Conservation (phyloP, 169 alveolate genomes). For the Blepharisma undulans region DNA sequence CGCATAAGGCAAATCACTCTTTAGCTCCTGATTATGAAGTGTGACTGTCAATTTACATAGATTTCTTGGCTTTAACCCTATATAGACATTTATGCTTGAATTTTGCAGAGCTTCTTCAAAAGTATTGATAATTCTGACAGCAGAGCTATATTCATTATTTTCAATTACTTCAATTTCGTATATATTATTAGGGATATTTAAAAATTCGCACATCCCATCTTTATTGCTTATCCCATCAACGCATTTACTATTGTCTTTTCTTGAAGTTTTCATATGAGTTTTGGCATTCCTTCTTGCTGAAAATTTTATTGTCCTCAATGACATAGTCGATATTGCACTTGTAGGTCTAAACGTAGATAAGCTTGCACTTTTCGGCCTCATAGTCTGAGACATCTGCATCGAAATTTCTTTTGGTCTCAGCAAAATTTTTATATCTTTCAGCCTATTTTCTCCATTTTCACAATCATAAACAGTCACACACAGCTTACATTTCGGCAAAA, state of each 20-base stretch:
- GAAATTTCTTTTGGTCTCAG: neutral
- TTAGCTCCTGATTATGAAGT: neutral
- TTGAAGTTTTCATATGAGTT: neutral
- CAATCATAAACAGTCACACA: constrained; percentile 2
- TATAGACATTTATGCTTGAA: neutral
- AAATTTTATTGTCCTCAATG: neutral
- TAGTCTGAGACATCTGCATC: neutral
- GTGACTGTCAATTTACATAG: neutral
- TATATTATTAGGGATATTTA: neutral
- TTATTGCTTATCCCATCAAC: neutral
- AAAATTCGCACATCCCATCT: constrained; percentile 6
- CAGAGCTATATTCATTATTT: neutral
- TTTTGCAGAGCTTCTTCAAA: neutral
- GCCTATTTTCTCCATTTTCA: neutral
- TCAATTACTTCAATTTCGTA: constrained; percentile 39
- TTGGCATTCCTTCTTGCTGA: neutral
- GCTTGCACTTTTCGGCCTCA: neutral
- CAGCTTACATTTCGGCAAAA: constrained; percentile 2
- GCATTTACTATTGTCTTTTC: neutral
- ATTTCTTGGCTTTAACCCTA: constrained; percentile 2
- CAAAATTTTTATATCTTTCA: neutral
- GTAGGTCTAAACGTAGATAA: neutral
- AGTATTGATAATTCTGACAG: constrained; percentile 18
- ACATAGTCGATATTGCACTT: neutral
- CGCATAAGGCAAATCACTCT: neutral